Base-by-base conservation (phyloP, 768 basidiomycete genomes). In the Nidularia pulvinata region DNA sequence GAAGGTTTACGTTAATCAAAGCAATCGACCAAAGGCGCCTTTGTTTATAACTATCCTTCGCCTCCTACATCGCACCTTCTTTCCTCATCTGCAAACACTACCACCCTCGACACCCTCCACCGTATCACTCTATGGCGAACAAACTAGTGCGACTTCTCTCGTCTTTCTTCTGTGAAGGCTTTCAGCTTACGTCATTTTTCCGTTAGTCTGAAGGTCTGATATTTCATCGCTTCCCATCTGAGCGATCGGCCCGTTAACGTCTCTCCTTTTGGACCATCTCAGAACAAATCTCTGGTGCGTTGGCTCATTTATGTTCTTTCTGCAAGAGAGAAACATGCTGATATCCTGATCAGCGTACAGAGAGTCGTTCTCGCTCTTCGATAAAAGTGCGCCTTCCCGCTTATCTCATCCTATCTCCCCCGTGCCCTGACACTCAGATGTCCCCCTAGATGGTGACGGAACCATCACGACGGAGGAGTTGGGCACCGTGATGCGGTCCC, bases 331-430 rank as follows among this genome's bases (percentile, higher is more conserved):
- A 10, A 33, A 33, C 14, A 13, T 10, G 33, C 7, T 34, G 14
- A 33, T 13, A 34, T 25, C 33, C 19, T 14, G 19, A 19, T 30
- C 51, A 88, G 91, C 93, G 71, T 93, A 91, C 82, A 93, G 91
- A 79, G 92, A 93, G 75, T 91, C 92, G 43, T 93, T 94, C 75
- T 88, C 90, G 49, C 79, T 93, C 13, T 93, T 94, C 65, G 89
- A 92, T 74, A 89, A 88, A 69, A 87, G 89, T 91, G 55, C 53
- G 78, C 72, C 39, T 22, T 46, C 34, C 48, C 49, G 37, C 55
- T 49, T 55, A 32, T 37, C 14, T 25, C 46, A 10, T 22, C 19
- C 19, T 35, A 39, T 33, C 43, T 46, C 19, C 11, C 13, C 9
- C 9, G 45, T 22, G 9, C 9, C 10, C 22, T 46, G 45, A 46